phyloP scores from a whole-genome alignment of 2,329 filamentous ascomycete species.

The Aspergillus aculeatus region DNA sequence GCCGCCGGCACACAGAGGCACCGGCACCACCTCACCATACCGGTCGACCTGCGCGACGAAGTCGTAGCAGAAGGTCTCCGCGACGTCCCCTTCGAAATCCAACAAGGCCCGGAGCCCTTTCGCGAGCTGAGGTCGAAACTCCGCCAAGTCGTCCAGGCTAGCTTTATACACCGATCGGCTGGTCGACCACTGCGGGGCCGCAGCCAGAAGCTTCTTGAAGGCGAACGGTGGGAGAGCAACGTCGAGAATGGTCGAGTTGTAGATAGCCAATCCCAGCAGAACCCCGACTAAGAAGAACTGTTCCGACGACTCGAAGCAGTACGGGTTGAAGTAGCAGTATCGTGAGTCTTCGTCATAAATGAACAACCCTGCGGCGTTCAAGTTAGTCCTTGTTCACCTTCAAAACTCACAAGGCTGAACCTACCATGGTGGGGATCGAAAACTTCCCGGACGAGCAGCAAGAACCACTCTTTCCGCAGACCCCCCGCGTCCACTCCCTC shows the following conservation, averaged over 20 bases:
- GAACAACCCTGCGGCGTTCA: slow-evolving; percentile 68
- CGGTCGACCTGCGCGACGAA: slow-evolving; percentile 76
- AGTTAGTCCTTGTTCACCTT: neutral
- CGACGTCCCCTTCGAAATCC: slow-evolving; percentile 80
- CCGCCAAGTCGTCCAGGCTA: slow-evolving; percentile 76
- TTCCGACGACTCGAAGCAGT: slow-evolving; percentile 85
- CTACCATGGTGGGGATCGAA: slow-evolving; percentile 86
- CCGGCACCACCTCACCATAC: slow-evolving; percentile 66
- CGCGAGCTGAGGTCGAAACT: slow-evolving; percentile 75
- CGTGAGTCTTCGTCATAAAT: slow-evolving; percentile 86
- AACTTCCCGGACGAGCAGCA: slow-evolving; percentile 81
- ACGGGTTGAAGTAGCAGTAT: slow-evolving; percentile 90
- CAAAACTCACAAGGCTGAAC: slow-evolving; percentile 28
- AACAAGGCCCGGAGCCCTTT: slow-evolving; percentile 72
- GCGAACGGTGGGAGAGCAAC: slow-evolving; percentile 84
- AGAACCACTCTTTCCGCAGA: slow-evolving; percentile 90
- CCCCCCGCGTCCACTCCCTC: slow-evolving; percentile 90
- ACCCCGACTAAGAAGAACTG: slow-evolving; percentile 90
- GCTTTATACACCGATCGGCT: slow-evolving; percentile 64
- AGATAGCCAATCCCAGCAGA: slow-evolving; percentile 83
- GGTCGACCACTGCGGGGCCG: slow-evolving; percentile 61
- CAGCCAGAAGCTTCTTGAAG: slow-evolving; percentile 80
- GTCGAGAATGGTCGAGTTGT: slow-evolving; percentile 91
- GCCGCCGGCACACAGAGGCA: slow-evolving; percentile 73
- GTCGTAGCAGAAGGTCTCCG: slow-evolving; percentile 75